Conservation (phyloP, 768 basidiomycete species). For the Cystobasidium tubakii region DNA sequence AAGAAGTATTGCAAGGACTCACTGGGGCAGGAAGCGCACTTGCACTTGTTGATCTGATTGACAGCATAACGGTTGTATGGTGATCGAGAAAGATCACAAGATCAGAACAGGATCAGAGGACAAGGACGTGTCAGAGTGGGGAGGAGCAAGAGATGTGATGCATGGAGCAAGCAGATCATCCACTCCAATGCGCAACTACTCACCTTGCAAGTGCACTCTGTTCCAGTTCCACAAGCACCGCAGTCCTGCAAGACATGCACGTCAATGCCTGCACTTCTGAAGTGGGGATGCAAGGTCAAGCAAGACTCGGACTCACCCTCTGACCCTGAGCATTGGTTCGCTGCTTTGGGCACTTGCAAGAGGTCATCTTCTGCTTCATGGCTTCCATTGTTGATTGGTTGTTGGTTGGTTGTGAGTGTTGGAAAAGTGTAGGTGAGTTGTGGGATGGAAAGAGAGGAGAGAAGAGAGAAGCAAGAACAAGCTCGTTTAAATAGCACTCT, state of each 20-base stretch:
- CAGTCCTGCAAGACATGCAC: neutral
- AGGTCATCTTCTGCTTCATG: slow-evolving; percentile 1
- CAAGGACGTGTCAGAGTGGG: neutral
- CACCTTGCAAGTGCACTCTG: neutral
- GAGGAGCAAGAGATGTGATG: neutral
- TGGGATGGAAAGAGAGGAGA: neutral
- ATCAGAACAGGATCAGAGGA: neutral
- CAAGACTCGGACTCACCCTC: neutral
- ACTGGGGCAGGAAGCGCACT: slow-evolving; percentile 3
- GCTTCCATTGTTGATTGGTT: slow-evolving; percentile 3
- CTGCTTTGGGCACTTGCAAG: slow-evolving; percentile 5
- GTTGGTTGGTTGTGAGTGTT: neutral
- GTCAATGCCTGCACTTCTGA: no score
- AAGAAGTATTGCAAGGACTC: neutral
- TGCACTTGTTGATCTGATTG: neutral
- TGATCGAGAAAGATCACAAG: neutral
- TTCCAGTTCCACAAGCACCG: neutral
- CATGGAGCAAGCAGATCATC: neutral
- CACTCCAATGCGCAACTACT: neutral
- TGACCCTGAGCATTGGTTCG: neutral
- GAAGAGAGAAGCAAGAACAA: neutral
- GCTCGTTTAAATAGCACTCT: neutral
- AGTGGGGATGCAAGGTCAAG: no score
- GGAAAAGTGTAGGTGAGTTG: neutral
- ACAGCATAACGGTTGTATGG: no score